Conservation (phyloP, 1,284 basidiomycete species). For the Fomitopsis palustris region DNA sequence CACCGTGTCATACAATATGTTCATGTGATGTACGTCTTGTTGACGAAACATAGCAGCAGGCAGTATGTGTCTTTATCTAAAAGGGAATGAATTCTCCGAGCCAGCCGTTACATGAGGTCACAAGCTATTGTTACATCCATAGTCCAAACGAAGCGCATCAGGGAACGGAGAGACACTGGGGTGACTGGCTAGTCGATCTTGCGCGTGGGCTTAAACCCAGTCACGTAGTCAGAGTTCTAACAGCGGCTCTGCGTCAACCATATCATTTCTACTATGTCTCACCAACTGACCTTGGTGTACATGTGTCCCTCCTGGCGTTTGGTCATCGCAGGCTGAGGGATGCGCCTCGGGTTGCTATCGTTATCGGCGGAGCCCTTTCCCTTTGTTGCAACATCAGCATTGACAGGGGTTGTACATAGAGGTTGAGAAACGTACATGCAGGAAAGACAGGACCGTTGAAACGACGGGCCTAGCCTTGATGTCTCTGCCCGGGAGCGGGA, state of each 20-base stretch:
- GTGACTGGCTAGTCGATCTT: neutral
- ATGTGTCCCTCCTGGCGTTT: neutral
- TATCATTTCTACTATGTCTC: neutral
- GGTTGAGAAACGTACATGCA: neutral
- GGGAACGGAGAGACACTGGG: neutral
- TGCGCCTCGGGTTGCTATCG: neutral
- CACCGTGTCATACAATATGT: too few species aligned
- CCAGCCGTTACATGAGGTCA: too few species aligned
- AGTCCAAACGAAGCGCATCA: neutral
- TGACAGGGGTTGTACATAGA: too few species aligned
- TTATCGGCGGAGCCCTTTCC: conserved; percentile 1
- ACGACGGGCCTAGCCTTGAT: neutral
- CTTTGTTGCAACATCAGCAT: neutral
- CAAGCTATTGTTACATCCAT: too few species aligned
- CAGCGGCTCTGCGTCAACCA: neutral
- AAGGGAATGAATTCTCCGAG: too few species aligned
- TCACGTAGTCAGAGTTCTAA: neutral
- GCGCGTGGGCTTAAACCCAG: neutral
- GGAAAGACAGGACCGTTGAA: neutral
- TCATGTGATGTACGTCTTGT: too few species aligned
- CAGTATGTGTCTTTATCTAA: too few species aligned
- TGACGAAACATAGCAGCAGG: too few species aligned
- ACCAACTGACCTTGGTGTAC: neutral
- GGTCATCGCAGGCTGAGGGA: neutral
- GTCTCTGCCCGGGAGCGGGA: conserved; percentile 1